phyloP scores from a whole-genome alignment of 2,329 filamentous ascomycete species.

The Apiospora hydei region DNA sequence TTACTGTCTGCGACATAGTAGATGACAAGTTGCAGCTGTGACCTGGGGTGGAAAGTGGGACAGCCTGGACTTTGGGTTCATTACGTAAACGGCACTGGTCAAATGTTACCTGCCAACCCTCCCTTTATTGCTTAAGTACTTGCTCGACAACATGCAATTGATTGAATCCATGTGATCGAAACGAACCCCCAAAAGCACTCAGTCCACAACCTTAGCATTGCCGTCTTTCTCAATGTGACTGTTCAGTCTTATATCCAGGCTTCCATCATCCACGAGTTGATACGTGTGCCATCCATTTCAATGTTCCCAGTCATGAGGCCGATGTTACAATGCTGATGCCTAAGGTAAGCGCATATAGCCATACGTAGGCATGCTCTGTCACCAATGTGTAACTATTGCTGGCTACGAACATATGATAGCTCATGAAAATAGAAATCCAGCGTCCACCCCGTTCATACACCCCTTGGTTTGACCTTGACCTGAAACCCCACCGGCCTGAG shows the following conservation, averaged over 20 bases:
- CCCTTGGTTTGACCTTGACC: constrained; percentile 51
- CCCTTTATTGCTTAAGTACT: not conserved
- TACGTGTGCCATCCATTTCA: no score
- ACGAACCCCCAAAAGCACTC: no score
- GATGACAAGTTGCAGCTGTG: constrained; percentile 20
- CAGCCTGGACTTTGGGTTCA: not conserved
- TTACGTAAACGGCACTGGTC: not conserved
- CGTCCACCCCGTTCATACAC: not conserved
- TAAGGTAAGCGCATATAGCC: no score
- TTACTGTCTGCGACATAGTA: not conserved
- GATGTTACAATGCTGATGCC: no score
- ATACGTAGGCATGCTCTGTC: no score
- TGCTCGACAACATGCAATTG: no score
- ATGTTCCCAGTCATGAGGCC: no score
- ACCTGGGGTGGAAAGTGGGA: constrained; percentile 9
- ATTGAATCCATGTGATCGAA: no score
- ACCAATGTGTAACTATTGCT: not conserved
- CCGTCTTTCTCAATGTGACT: no score
- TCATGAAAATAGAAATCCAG: not conserved
- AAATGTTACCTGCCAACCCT: not conserved
- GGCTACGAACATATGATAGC: not conserved
- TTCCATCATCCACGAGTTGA: no score
- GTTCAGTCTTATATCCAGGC: no score
- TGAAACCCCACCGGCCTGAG: constrained; percentile 55
- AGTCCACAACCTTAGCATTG: no score